Base-by-base conservation (phyloP, 495 filamentous ascomycete species). In the Chlorociboria aeruginascens region DNA sequence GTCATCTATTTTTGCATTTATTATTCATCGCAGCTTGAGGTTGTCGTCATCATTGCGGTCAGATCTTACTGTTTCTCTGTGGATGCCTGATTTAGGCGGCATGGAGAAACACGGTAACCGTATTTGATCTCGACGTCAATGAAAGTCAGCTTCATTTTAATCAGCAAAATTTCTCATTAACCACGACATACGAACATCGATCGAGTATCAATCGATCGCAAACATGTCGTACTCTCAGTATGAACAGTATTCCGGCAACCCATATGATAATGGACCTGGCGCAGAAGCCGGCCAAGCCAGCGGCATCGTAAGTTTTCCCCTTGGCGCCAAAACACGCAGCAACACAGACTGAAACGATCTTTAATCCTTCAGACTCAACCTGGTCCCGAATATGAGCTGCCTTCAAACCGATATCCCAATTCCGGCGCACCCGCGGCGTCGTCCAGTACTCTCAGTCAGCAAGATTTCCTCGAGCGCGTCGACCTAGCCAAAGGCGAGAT, bases 381-480 rank as follows among this genome's bases (percentile, higher is more conserved):
- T 25, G 45, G 25, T 13, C 46, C 55, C 11, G n/a, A 40, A 40
- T 52, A 55, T 30, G 55, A 61, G 36, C 46, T 55, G 45, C 58
- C 58, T 52, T 16, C 20, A 20, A 29, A 42, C 50, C 14, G 55
- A 6, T 58, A 61, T 34, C 45, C 48, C 34, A 48, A 49, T 48
- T 8, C 50, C 53, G 49, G 41, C 9, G 32, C 31, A 34, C 34
- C 57, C 40, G 56, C 48, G 20, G 49, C 40, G 38, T 9, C 38
- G 34, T 49, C 50, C 25, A 41, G 45, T n/a, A 52, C 63, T 32
- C 70, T 78, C 38, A 63, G 69, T 14, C 67, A 76, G 47, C 61
- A 68, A 55, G 77, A 82, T 45, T 84, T 81, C 65, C 68, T 84
- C 48, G 56, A 61, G 46, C 73, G 75, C 52, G 73, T 83, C 52